These are phyloP conservation scores for Knufia fluminis DNA, from an alignment of 2,329 filamentous ascomycete genomes.

Conservation along the genomic window DNA sequence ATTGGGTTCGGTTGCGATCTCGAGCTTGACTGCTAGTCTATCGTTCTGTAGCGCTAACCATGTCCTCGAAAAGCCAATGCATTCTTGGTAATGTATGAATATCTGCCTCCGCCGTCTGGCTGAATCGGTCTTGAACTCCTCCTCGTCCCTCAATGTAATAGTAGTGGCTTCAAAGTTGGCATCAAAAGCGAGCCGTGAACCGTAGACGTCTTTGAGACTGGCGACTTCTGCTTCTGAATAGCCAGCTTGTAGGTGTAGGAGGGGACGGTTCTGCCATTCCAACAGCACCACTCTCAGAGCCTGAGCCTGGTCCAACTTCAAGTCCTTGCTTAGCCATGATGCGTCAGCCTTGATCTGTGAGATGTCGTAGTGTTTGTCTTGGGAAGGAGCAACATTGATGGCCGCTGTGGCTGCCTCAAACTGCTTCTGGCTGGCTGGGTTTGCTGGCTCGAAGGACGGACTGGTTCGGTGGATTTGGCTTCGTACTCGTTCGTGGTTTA, in stretches of 20 bases:
- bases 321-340: conserved; percentile 72
- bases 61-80: conserved; percentile 12
- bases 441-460: conserved; percentile 60
- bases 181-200: conserved; percentile 53
- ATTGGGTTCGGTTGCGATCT: neutral
- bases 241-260: conserved; percentile 59
- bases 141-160: conserved; percentile 20
- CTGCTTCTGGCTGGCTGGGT: conserved; percentile 53
- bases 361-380: conserved; percentile 60
- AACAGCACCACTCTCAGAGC: conserved; percentile 71
- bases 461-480: conserved; percentile 40
- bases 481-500: neutral
- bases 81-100: conserved; percentile 50
- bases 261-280: conserved; percentile 75
- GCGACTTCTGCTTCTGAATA: conserved; percentile 70
- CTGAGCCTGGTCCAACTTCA: conserved; percentile 68
- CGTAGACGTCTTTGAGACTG: conserved; percentile 65
- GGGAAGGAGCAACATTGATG: conserved; percentile 66
- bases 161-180: conserved; percentile 33
- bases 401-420: conserved; percentile 81
- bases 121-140: conserved; percentile 51
- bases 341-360: conserved; percentile 76
- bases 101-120: conserved; percentile 60
- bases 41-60: conserved; percentile 3
- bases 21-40: neutral